Base-by-base conservation (phyloP, 148 eudicot genomes). In the Arctostaphylos glauca region DNA sequence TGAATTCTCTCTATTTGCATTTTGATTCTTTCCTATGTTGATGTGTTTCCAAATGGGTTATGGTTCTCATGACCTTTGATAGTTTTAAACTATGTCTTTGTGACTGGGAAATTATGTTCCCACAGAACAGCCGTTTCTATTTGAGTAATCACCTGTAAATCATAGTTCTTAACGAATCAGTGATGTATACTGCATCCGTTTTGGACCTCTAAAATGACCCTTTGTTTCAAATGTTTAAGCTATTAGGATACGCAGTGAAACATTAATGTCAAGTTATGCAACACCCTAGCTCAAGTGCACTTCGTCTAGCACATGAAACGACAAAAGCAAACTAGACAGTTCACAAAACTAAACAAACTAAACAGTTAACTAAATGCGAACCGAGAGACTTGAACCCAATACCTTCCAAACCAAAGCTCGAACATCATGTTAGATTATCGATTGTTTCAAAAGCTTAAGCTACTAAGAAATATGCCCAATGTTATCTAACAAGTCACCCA, bases 311-410 rank as follows among this genome's bases (percentile, higher is more conserved):
- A 25, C 0, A 16, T 66, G 71, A 16, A 31, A 43, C 2, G 18
- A 66, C 43, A 25, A 66, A 66, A 66, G 71, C 43, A 25, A 25
- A 66, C 71, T 66, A 66, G 43, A 66, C 71, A 25, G 71, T 66
- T 31, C 16, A 66, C 71, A 66, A 12, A 66, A 66, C 18, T 5
- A 25, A 66, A 31, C 44, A 66, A 10, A 66, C 44, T 16, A 66
- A 25, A 66, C 25, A 25, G 71, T 16, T 66, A 13, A 25, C 71
- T 66, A 31, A 25, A 66, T 12, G 71, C 43, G 3, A 66, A 66
- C 71, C 71, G 31, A 66, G 43, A 25, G 44, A 25, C 71, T 25
- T 25, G 71, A 66, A 66, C 44, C 38, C 71, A 31, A 66, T 12
- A 66, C 43, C 71, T 66, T 25, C 6, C 31, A 3, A 31, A 43